Conservation (phyloP, 2,329 filamentous ascomycete genomes). For the Curvularia hawaiiensis region DNA sequence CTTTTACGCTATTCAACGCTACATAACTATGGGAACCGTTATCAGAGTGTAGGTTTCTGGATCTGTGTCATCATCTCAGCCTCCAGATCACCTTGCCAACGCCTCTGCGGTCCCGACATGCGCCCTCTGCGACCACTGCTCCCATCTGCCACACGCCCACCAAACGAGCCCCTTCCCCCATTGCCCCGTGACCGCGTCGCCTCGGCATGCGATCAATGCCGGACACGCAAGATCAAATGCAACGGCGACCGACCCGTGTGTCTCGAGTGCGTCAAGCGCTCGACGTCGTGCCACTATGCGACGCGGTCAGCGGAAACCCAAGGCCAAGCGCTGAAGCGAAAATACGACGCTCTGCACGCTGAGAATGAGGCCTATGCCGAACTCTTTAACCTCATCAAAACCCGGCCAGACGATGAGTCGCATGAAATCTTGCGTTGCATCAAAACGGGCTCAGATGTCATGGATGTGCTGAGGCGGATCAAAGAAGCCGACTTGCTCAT, state of each 20-base stretch:
- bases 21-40: neutral
- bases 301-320: slow-evolving; percentile 7
- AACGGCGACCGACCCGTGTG: slow-evolving; percentile 10
- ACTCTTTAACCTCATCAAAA: slow-evolving; percentile 17
- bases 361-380: slow-evolving; percentile 22
- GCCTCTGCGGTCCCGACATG: neutral
- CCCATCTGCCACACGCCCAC: slow-evolving; percentile 7
- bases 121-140: slow-evolving; percentile 14
- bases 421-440: slow-evolving; percentile 21
- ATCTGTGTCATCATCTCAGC: neutral
- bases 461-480: slow-evolving; percentile 18
- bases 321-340: slow-evolving; percentile 21
- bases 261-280: slow-evolving; percentile 10
- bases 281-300: slow-evolving; percentile 12
- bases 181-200: slow-evolving; percentile 11
- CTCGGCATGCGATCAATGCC: slow-evolving; percentile 16
- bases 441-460: slow-evolving; percentile 17
- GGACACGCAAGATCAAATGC: slow-evolving; percentile 16
- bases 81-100: neutral
- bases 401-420: slow-evolving; percentile 16
- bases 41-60: neutral
- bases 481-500: slow-evolving; percentile 22
- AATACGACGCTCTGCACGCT: slow-evolving; percentile 14
- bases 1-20: slow-evolving; percentile 3
- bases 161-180: slow-evolving; percentile 6